Percentiles rank a stretch among this genome's conserved stretches.
Conservation (phyloP, 176 grass and related monocot species). For the Carex myosuroides region DNA sequence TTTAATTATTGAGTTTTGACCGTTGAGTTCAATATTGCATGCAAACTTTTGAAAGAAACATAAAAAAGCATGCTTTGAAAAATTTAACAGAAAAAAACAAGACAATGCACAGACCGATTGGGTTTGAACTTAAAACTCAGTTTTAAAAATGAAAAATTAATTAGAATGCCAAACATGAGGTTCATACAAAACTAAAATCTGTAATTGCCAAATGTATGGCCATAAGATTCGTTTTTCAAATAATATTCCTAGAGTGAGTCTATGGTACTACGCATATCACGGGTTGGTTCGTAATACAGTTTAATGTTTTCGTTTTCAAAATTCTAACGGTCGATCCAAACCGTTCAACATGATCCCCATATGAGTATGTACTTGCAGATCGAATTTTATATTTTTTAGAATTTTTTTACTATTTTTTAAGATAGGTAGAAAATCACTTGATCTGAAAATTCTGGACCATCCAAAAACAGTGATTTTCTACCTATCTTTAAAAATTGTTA, state of each 20-base stretch:
- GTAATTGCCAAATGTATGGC: neutral
- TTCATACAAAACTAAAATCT: neutral
- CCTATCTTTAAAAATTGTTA: too few relatives aligned
- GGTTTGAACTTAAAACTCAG: neutral
- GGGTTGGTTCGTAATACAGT: too few relatives aligned
- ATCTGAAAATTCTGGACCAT: too few relatives aligned
- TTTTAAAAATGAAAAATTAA: neutral
- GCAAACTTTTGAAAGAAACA: neutral
- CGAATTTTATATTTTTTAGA: too few relatives aligned
- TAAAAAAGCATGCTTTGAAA: neutral
- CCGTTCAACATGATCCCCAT: too few relatives aligned
- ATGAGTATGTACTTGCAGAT: too few relatives aligned
- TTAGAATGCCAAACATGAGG: neutral
- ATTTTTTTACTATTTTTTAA: too few relatives aligned
- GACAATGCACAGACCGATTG: neutral
- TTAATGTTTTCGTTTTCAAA: too few relatives aligned
- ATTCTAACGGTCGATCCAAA: too few relatives aligned
- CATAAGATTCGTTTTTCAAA: neutral
- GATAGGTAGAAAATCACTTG: too few relatives aligned
- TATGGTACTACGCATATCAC: too few relatives aligned
- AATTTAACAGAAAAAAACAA: neutral
- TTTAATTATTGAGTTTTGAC: neutral
- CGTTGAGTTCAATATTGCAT: neutral
- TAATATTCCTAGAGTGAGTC: neutral
- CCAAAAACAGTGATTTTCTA: too few relatives aligned